phyloP scores from a whole-genome alignment of 2,329 filamentous ascomycete genomes.

The Aspergillus novofumigatus region DNA sequence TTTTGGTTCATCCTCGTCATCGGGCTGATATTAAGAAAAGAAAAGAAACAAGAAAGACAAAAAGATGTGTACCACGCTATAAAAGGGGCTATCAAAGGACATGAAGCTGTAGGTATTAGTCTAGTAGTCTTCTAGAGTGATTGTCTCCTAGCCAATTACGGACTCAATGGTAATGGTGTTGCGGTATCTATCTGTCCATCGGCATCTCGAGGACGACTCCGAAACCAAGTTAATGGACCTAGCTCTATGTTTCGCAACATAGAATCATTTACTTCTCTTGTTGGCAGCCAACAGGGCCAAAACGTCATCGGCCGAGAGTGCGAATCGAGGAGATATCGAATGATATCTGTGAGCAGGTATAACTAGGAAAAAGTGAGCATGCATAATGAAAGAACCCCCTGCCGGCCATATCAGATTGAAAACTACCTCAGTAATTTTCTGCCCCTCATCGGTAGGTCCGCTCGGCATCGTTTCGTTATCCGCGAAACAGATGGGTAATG shows the following conservation, averaged over 20 bases:
- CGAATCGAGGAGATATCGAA: not conserved
- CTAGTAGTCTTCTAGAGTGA: not conserved
- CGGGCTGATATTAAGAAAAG: conserved; percentile 19
- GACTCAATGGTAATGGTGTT: not conserved
- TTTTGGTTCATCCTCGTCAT: conserved; percentile 41
- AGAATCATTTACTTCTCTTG: not conserved
- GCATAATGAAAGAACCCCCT: not conserved
- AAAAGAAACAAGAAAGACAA: not conserved
- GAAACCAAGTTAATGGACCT: not conserved
- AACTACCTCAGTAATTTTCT: conserved; percentile 35
- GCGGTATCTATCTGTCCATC: not conserved
- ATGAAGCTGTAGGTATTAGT: not conserved
- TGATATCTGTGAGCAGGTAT: not conserved
- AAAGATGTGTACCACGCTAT: not conserved
- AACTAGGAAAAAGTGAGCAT: not conserved
- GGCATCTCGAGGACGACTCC: not conserved
- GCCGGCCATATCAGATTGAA: conserved; percentile 38
- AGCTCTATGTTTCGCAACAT: not conserved
- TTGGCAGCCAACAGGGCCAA: not conserved
- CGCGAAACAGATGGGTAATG: conserved; percentile 29
- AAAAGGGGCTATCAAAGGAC: not conserved
- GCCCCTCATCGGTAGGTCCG: conserved; percentile 38
- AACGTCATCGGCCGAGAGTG: not conserved
- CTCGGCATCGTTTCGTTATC: conserved; percentile 30
- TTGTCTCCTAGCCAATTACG: not conserved